Evolutionary conservation across 164 flowering plant species (phyloP).

Genomic region (Nelumbo lutea): DNA sequence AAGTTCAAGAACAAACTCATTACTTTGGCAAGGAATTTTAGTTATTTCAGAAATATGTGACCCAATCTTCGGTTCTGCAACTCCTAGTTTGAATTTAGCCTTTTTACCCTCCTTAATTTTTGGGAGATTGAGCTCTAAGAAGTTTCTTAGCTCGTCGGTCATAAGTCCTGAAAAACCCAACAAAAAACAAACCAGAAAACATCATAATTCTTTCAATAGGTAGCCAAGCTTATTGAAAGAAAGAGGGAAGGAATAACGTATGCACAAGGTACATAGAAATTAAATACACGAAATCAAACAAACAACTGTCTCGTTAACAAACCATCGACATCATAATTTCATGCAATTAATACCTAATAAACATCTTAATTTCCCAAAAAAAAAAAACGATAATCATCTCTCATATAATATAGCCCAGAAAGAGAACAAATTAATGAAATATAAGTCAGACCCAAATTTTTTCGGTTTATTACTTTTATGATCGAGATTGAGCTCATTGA

Average conservation of each 20-base stretch:
- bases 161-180: slow-evolving; percentile 48
- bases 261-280: neutral
- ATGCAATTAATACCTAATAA: no score
- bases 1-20: slow-evolving; percentile 81
- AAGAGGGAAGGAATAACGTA: no score
- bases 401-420: no score
- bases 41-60: slow-evolving; percentile 80
- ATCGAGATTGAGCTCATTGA: no score
- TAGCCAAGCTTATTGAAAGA: no score
- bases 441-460: no score
- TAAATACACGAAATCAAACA: neutral
- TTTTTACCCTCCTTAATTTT: slow-evolving; percentile 84
- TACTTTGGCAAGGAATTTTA: slow-evolving; percentile 83
- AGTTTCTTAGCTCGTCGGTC: slow-evolving; percentile 89
- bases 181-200: slow-evolving; percentile 1
- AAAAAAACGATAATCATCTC: no score
- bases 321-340: no score
- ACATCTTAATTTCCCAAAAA: no score
- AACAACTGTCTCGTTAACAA: no score
- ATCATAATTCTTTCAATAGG: neutral
- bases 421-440: no score
- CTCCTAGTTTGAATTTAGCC: slow-evolving; percentile 72
- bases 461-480: no score
- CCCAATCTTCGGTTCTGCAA: slow-evolving; percentile 84
- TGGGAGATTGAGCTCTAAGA: slow-evolving; percentile 84